Conservation (phyloP, 2,329 filamentous ascomycete species). For the Bipolaris sorokiniana region DNA sequence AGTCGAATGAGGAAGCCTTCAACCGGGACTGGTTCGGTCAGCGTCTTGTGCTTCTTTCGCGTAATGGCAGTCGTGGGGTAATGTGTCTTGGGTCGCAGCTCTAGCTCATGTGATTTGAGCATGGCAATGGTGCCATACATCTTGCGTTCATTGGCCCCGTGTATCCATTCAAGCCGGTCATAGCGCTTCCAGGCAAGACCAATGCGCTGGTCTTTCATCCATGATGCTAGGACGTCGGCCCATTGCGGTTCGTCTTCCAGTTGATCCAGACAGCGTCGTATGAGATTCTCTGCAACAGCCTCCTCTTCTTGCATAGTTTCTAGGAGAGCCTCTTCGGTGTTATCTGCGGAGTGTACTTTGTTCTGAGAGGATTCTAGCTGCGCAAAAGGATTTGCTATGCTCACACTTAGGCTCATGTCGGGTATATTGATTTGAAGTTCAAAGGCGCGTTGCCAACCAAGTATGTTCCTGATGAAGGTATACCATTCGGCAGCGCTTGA, state of each 20-base stretch:
- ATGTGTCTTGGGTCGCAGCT: conserved; percentile 69
- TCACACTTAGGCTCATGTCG: conserved; percentile 65
- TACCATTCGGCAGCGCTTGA: conserved; percentile 72
- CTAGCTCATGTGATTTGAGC: conserved; percentile 69
- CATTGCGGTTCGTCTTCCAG: conserved; percentile 64
- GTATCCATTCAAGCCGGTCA: conserved; percentile 71
- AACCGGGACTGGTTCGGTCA: conserved; percentile 66
- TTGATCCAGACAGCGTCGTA: conserved; percentile 65
- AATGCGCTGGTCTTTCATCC: conserved; percentile 64
- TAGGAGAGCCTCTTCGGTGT: conserved; percentile 54
- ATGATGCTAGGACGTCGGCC: conserved; percentile 64
- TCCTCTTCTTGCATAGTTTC: conserved; percentile 59
- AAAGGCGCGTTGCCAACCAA: conserved; percentile 64
- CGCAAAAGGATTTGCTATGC: conserved; percentile 66
- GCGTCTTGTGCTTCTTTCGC: conserved; percentile 47
- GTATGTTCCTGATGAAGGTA: conserved; percentile 65
- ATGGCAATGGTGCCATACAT: conserved; percentile 75
- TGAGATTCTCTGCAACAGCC: conserved; percentile 62
- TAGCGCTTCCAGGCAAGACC: conserved; percentile 73
- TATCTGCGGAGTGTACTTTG: conserved; percentile 51
- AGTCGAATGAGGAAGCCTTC: conserved; percentile 71
- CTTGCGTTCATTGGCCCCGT: conserved; percentile 68
- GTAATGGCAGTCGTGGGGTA: conserved; percentile 61
- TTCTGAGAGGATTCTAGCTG: conserved; percentile 55
- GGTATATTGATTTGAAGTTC: conserved; percentile 67